Percentiles rank a stretch among this genome's conserved stretches.
phyloP scores from a whole-genome alignment of 306 rosid species.

The Acacia melanoxylon region DNA sequence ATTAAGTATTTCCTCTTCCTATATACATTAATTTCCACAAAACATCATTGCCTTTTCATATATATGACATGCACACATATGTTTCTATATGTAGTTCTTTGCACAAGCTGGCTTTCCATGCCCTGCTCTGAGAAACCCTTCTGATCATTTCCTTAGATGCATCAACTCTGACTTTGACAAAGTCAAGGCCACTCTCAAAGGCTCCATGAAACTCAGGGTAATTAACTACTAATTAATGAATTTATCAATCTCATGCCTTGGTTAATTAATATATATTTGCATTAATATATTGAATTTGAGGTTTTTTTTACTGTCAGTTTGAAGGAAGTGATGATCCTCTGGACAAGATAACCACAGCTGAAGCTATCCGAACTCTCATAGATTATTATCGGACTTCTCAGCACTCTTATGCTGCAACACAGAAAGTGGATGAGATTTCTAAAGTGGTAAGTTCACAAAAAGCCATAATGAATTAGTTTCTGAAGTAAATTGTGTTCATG shows the following conservation, averaged over 20 bases:
- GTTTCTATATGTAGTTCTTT: conserved; percentile 64
- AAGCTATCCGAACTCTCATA: conserved; percentile 77
- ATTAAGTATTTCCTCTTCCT: background rate
- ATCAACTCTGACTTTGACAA: conserved; percentile 94
- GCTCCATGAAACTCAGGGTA: conserved; percentile 95
- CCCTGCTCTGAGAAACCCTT: conserved; percentile 96
- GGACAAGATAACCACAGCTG: conserved; percentile 78
- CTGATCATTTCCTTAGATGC: conserved; percentile 95
- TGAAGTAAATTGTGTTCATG: background rate
- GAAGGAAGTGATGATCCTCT: conserved; percentile 86
- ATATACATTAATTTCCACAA: too few relatives aligned
- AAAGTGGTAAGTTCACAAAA: conserved; percentile 61
- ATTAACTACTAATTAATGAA: background rate
- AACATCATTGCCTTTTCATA: background rate
- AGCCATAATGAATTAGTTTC: background rate
- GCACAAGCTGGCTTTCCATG: conserved; percentile 98
- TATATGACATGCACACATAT: background rate
- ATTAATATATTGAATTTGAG: conserved; percentile 7
- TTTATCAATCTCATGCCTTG: background rate
- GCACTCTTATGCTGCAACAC: conserved; percentile 60
- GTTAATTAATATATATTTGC: background rate
- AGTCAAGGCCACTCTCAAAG: conserved; percentile 82
- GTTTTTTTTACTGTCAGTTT: conserved; percentile 47
- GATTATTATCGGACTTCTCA: conserved; percentile 74
- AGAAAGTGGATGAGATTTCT: conserved; percentile 84